Evolutionary conservation across 2,329 filamentous ascomycete genomes (phyloP).

Genomic region (Colletotrichum caudatum): DNA sequence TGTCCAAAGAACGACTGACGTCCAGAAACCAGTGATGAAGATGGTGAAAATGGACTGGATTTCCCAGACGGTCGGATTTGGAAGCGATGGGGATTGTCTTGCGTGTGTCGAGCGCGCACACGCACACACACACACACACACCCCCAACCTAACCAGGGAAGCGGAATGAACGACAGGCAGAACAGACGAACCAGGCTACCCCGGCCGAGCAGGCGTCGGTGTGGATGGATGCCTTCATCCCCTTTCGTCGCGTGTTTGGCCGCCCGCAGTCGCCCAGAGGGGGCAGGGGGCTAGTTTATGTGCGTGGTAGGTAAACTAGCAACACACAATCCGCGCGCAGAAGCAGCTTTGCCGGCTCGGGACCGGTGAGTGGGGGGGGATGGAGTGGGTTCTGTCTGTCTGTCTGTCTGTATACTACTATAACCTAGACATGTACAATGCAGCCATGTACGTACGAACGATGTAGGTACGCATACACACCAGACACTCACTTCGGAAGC

Average conservation of each 20-base stretch:
- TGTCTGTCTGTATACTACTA: too few relatives aligned
- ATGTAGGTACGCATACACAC: background rate
- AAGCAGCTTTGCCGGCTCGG: conserved; percentile 32
- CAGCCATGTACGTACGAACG: too few relatives aligned
- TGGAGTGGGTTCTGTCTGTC: too few relatives aligned
- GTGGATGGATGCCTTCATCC: conserved; percentile 25
- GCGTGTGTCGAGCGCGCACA: background rate
- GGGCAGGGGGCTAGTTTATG: background rate
- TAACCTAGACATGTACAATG: too few relatives aligned
- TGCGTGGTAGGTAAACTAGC: too few relatives aligned
- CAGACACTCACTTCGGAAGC: conserved; percentile 10
- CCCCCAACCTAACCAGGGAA: conserved; percentile 9
- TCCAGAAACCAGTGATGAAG: background rate
- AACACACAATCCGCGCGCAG: conserved; percentile 7
- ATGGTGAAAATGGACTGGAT: background rate
- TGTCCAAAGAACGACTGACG: background rate
- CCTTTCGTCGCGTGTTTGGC: background rate
- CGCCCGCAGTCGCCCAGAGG: conserved; percentile 7
- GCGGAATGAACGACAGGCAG: conserved; percentile 11
- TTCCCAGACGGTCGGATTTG: conserved; percentile 4
- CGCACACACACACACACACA: too few relatives aligned
- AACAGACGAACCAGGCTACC: background rate
- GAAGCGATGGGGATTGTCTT: background rate
- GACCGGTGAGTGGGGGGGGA: conserved; percentile 21
- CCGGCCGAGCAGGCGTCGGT: conserved; percentile 19